A percentile compares a stretch with the other conserved stretches of the same genome.
phyloP scores from a whole-genome alignment of 495 filamentous ascomycete genomes.

The Aspergillus taichungensis region DNA sequence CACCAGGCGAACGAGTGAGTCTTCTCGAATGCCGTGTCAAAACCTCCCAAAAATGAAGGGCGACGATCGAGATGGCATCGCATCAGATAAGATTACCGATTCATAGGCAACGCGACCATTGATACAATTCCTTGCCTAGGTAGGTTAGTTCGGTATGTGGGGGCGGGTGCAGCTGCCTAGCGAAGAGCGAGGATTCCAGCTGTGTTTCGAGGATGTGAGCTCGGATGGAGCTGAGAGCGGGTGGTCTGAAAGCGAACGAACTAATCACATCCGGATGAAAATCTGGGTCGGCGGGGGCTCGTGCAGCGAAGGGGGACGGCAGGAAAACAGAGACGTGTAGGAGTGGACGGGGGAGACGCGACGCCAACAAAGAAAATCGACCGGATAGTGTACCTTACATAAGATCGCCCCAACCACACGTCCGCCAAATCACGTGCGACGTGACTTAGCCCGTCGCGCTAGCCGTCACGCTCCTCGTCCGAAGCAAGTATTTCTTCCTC shows the following conservation, averaged over 20 bases:
- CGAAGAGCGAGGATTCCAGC: too few relatives aligned
- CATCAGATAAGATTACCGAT: slow-evolving; percentile 9
- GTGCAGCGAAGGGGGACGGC: too few relatives aligned
- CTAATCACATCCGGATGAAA: too few relatives aligned
- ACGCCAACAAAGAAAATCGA: not conserved
- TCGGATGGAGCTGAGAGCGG: slow-evolving; percentile 1
- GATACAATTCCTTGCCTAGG: not conserved
- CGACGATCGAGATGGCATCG: not conserved
- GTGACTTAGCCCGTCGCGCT: slow-evolving; percentile 40
- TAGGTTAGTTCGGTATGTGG: slow-evolving; percentile 4
- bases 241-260: slow-evolving; percentile 5
- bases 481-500: slow-evolving; percentile 23
- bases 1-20: too few relatives aligned
- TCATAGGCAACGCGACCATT: not conserved
- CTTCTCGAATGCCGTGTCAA: not conserved
- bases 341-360: not conserved
- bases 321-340: not conserved
- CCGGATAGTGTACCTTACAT: not conserved
- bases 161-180: not conserved
- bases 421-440: slow-evolving; percentile 34
- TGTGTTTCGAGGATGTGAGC: too few relatives aligned
- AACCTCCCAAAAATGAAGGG: not conserved
- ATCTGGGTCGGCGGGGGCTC: too few relatives aligned
- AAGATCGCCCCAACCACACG: too few relatives aligned
- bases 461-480: slow-evolving; percentile 30